A percentile compares a stretch with the other conserved stretches of the same genome.
These are phyloP conservation scores for Petunia secreta DNA, from an alignment of 257 asterid genomes.

Conservation along the genomic window DNA sequence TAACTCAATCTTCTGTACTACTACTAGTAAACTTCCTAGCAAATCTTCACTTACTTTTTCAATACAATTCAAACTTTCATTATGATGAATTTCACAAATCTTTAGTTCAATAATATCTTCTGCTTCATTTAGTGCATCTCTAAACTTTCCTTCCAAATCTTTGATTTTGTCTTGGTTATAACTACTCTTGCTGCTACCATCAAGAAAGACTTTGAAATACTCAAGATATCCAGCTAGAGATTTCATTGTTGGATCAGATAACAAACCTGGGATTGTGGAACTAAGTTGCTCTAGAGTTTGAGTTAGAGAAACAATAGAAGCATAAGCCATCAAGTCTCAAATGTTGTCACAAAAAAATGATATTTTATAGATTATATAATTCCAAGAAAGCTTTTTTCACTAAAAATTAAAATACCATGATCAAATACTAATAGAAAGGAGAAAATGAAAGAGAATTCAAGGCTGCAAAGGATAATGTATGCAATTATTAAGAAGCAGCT, in stretches of 20 bases:
- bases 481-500: background rate
- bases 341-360: background rate
- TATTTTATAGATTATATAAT: too few relatives aligned
- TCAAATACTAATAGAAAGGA: background rate
- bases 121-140: slow-evolving; percentile 23
- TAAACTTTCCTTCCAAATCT: slow-evolving; percentile 5
- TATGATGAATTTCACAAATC: slow-evolving; percentile 20
- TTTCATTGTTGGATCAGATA: slow-evolving; percentile 8
- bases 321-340: slow-evolving; percentile 22
- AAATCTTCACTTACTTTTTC: slow-evolving; percentile 14
- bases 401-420: background rate
- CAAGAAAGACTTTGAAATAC: background rate
- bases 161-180: slow-evolving; percentile 7
- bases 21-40: slow-evolving; percentile 3
- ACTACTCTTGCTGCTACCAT: slow-evolving; percentile 1
- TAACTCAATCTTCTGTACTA: slow-evolving; percentile 15
- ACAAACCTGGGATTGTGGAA: slow-evolving; percentile 14
- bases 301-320: slow-evolving; percentile 18
- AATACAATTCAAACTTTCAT: background rate
- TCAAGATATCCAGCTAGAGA: slow-evolving; percentile 14
- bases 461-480: background rate
- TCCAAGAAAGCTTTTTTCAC: background rate
- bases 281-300: slow-evolving; percentile 1
- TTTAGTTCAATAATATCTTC: slow-evolving; percentile 12
- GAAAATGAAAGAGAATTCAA: background rate